Evolutionary conservation across 2,329 filamentous ascomycete genomes (phyloP), one percentile per base, ranked within the genome.

Genomic region (Ophiostoma pallidulum): DNA sequence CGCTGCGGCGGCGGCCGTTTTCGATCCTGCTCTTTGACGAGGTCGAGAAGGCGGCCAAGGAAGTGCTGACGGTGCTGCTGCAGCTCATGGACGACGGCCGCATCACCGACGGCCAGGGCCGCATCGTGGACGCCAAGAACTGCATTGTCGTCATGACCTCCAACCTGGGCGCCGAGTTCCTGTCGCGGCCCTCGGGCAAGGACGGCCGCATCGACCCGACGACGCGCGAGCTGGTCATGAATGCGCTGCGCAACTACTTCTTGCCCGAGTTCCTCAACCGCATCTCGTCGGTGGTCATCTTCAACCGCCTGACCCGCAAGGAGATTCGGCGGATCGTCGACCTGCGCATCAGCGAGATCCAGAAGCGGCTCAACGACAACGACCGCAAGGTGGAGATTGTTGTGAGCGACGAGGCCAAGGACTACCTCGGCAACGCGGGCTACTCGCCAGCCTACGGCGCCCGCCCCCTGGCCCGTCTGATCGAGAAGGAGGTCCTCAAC

Each of bases 81-180:
- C 92, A 98, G 66, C 87, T 98, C 60, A 97, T 98, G 89, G 92
- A 98, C 60, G 92, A 98, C 61, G 92, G 92, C 26, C 89, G 92
- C 59, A 97, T 98, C 66, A 98, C 92, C 13, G 92, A 98, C 62
- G 92, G 92, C 41, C 94, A 97, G 77, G 92, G 92, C 62, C 82
- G 92, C 64, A 75, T 96, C 42, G 82, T 98, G 47, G 92, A 98
- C 59, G 92, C 91, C 51, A 88, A 84, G 69, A 98, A 98, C 75
- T 97, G 91, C 64, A 97, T 98, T 57, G 91, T 98, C 37, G 92
- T 98, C 67, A 94, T 98, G 89, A 98, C 92, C 0, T 96, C 89
- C 60, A 98, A 98, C 71, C 67, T 98, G 52, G 92, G 92, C 55
- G 92, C 92, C 28, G 92, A 97, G 64, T 94, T 83, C 64, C 83